phyloP scores from a whole-genome alignment of 345 rosid species.

The Ailanthus altissimus region DNA sequence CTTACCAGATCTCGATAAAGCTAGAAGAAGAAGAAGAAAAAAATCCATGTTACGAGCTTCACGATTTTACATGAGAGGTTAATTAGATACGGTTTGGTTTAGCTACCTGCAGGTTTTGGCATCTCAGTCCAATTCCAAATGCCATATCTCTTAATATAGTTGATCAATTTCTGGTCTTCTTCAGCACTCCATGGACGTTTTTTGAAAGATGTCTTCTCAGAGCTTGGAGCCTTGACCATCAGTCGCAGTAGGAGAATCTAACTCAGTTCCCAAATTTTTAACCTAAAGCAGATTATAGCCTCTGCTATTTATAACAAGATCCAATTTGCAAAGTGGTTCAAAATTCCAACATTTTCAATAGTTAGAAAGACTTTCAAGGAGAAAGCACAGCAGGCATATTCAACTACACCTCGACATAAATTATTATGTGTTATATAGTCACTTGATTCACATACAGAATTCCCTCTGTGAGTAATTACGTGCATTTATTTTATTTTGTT shows the following conservation, averaged over 20 bases:
- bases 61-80: not conserved
- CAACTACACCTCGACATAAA: not conserved
- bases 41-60: not conserved
- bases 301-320: not conserved
- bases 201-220: slow-evolving; percentile 10
- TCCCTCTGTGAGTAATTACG: too few species aligned
- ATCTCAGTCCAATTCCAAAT: slow-evolving; percentile 45
- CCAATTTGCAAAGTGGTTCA: not conserved
- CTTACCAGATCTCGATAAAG: slow-evolving; percentile 57
- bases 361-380: not conserved
- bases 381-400: not conserved
- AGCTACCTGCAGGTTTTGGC: slow-evolving; percentile 42
- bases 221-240: slow-evolving; percentile 15
- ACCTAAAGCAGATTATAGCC: not conserved
- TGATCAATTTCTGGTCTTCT: slow-evolving; percentile 38
- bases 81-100: not conserved
- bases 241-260: not conserved
- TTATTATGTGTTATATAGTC: not conserved
- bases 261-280: not conserved
- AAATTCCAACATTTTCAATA: not conserved
- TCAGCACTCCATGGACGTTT: slow-evolving; percentile 41
- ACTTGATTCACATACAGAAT: not conserved
- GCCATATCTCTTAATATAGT: slow-evolving; percentile 37
- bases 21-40: slow-evolving; percentile 28
- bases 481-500: too few species aligned